Conservation (phyloP, 176 grass and related monocot species). For the Cocos nucifera region DNA sequence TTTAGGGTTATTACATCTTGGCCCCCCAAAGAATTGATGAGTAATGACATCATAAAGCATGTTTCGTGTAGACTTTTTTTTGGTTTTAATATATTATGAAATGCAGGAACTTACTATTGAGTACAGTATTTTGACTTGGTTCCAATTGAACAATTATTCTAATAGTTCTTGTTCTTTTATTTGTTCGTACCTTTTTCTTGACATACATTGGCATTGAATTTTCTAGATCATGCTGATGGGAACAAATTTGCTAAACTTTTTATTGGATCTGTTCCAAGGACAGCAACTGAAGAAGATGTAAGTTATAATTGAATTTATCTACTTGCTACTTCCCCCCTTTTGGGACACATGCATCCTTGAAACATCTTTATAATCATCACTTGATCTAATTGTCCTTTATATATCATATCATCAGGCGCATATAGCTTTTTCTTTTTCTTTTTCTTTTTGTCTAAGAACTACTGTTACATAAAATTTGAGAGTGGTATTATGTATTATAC, state of each 20-base stretch:
- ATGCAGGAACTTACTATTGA: no score
- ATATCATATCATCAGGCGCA: not conserved
- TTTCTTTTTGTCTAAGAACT: no score
- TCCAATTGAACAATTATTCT: not conserved
- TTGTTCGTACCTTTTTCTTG: not conserved
- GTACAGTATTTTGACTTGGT: no score
- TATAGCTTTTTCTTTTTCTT: no score
- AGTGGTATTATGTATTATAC: no score
- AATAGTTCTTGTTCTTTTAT: not conserved
- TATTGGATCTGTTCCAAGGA: slow-evolving; percentile 87
- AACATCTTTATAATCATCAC: not conserved
- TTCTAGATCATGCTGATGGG: slow-evolving; percentile 58
- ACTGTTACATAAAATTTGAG: no score
- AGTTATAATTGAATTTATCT: slow-evolving; percentile 26
- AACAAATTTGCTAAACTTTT: slow-evolving; percentile 83
- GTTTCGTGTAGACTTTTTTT: no score
- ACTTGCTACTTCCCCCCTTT: not conserved
- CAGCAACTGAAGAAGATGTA: slow-evolving; percentile 82
- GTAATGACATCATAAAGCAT: no score
- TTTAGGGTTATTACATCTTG: no score
- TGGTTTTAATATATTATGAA: no score
- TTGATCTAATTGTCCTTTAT: not conserved
- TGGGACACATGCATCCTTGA: not conserved
- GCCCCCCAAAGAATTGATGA: no score
- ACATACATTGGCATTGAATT: slow-evolving; percentile 17